Conservation (phyloP, 257 asterid species). For the Solanum sparsipilum region DNA sequence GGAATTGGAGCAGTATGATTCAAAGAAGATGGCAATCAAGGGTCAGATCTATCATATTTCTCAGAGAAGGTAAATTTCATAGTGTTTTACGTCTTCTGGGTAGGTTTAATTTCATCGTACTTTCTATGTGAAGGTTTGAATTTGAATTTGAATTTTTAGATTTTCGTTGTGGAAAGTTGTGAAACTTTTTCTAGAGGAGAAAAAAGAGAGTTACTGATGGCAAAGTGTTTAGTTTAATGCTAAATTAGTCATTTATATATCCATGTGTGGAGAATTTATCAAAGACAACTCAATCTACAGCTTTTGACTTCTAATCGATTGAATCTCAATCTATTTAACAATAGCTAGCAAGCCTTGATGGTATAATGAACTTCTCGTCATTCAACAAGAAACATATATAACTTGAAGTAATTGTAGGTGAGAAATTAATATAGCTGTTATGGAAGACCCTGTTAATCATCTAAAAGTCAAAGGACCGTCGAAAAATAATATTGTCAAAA, state of each 20-base stretch:
- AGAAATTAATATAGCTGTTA: not conserved
- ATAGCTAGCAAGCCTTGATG: not conserved
- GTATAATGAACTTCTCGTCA: not conserved
- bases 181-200: not conserved
- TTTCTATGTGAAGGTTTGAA: not conserved
- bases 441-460: not conserved
- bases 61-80: constrained; percentile 49
- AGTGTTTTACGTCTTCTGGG: not conserved
- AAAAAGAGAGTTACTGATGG: not conserved
- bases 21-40: not conserved
- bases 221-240: not conserved
- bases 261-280: not conserved
- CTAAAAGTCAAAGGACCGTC: not conserved
- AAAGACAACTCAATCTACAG: not conserved
- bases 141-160: not conserved
- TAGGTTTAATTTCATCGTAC: not conserved
- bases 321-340: not conserved
- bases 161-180: not conserved
- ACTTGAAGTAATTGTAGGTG: not conserved
- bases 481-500: not conserved
- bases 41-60: constrained; percentile 94
- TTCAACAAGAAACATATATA: not conserved
- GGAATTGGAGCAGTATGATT: constrained; percentile 46
- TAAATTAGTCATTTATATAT: not conserved
- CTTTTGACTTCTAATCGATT: not conserved